phyloP scores from a whole-genome alignment of 1,139 yeast species.

The Nakaseomyces glabratus region DNA sequence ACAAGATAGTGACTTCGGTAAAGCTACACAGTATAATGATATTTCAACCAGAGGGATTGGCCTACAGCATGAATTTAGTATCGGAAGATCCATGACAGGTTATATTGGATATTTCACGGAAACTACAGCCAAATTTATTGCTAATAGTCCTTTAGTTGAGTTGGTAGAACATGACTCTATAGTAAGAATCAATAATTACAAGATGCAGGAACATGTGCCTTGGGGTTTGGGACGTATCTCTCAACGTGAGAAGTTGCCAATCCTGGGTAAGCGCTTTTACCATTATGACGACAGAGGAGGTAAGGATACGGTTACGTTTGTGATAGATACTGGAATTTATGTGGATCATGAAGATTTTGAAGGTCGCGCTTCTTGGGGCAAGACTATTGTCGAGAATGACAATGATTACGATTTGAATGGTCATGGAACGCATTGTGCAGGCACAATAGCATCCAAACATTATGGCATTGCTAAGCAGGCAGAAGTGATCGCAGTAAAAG shows the following conservation, averaged over 20 bases:
- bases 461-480: constrained; percentile 80
- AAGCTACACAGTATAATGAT: constrained; percentile 9
- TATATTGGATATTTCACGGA: constrained; percentile 71
- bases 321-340: constrained; percentile 89
- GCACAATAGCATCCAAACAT: constrained; percentile 67
- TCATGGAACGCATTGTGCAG: constrained; percentile 83
- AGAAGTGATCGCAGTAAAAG: constrained; percentile 67
- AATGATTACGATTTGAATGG: constrained; percentile 87
- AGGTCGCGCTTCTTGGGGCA: constrained; percentile 92
- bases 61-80: constrained; percentile 53
- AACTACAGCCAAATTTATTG: constrained; percentile 59
- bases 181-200: constrained; percentile 57
- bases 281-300: constrained; percentile 79
- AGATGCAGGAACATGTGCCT: constrained; percentile 75
- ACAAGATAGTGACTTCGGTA: background rate
- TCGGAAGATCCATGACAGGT: constrained; percentile 49
- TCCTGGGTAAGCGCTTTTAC: constrained; percentile 55
- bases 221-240: constrained; percentile 97
- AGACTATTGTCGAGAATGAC: constrained; percentile 79
- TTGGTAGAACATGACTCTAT: constrained; percentile 74
- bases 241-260: constrained; percentile 60
- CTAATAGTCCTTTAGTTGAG: constrained; percentile 63
- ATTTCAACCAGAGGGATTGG: constrained; percentile 40
- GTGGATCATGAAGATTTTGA: constrained; percentile 73
- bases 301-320: constrained; percentile 80